Evolutionary conservation across 805 yeast species (phyloP), one percentile per base, ranked within the genome.

Genomic region (Candida peoriensis): DNA sequence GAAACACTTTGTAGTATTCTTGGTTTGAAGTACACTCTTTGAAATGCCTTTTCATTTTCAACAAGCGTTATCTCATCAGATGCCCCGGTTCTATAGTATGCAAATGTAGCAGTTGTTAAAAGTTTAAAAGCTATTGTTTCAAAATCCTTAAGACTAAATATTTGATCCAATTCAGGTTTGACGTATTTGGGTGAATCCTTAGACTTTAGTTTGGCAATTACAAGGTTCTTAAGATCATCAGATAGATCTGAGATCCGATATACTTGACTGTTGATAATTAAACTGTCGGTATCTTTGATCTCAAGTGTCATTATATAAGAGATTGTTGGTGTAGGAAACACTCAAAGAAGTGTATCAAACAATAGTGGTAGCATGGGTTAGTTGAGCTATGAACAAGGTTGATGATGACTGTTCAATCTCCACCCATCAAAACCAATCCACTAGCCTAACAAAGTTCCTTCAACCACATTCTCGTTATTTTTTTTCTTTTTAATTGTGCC

Each of bases 21-120:
- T 14, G 78, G 78, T 23, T 65, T 64, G 46, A 74, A 66, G 36
- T 61, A 64, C 14, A 71, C 61, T 34, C 66, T 52, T 24, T 54
- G 47, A 46, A 53, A 73, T 12, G 71, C 66, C 25, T 55, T 43
- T 35, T 62, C 64, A 47, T 73, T 73, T 43, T 66, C 69, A 32
- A 63, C 43, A 36, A 70, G 49, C 1, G 76, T 56, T 27, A 66
- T 51, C 45, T 71, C 69, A 51, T 73, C 78, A 34, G 70, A 73
- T 18, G 74, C 57, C 6, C 74, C 78, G 7, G 76, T 68, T 2
- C 65, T 58, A 39, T 56, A 68, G 46, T 69, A 73, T 13, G 61
- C 24, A 11, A 8, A 23, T 23, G 24, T 23, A 6, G 6, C n/a
- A 8, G 24, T 12, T 6, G 24, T 23, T 6, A 23, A 12, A 13